Evolutionary conservation across 2,329 filamentous ascomycete species (phyloP), one percentile per base, ranked within the genome.

Genomic region (Aplosporella prunicola): DNA sequence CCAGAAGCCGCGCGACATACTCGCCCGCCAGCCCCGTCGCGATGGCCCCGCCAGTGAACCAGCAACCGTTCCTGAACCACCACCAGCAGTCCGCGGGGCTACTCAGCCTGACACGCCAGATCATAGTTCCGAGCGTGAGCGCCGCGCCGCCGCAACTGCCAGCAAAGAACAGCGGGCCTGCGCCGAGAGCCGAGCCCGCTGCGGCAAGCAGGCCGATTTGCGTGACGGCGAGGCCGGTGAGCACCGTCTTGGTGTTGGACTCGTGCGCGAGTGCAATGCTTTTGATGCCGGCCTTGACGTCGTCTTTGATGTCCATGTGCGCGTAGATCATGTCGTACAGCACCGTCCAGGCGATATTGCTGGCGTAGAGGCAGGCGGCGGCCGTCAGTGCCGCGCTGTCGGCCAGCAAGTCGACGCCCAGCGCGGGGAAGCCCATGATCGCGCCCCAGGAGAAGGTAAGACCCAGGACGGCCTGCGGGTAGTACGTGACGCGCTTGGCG

Each of bases 261-360:
- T 83, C 80, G 48, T 93, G 84, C 55, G 81, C 80, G 25, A 93
- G 66, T 2, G 82, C 86, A 48, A 93, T 91, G 51, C 80, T 85
- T 66, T 89, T 93, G 62, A 93, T 91, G 7, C 86, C 87, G 0
- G 80, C 85, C 58, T 86, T 87, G 43, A 70, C 77, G 53, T 93
- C 86, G 49, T 93, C 85, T 51, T 80, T 80, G 57, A 89, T 81
- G 51, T 93, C 86, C 78, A 91, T 89, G 56, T 93, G 86, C 10
- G 86, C 86, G 58, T 93, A 93, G 20, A 93, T 86, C 76, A 91
- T 93, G 57, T 93, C 86, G 57, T 93, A 93, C 25, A 93, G 62
- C 17, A 93, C 72, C 0, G 85, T 93, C 87, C 87, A 93, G 3
- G 83, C 78, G 16, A 91, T 69, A 49, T 87, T 91, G 28, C 81